Conservation (phyloP, 2,329 filamentous ascomycete genomes). For the Onygenales sp. region DNA sequence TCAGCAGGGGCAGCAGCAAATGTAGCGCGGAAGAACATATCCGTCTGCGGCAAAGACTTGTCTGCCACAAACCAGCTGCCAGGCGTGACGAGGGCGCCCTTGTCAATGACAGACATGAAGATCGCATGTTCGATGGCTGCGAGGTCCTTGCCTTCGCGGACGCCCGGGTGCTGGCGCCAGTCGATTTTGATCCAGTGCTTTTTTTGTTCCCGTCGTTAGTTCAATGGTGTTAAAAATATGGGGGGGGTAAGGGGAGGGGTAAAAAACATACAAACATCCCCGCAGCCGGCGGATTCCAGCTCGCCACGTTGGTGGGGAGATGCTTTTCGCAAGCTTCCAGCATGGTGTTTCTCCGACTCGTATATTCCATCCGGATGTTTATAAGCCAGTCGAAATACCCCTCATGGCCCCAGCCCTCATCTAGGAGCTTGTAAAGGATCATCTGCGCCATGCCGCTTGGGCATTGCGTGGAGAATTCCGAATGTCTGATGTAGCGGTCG, state of each 20-base stretch:
- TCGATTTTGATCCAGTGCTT: conserved; percentile 41
- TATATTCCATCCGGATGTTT: conserved; percentile 71
- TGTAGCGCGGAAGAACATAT: conserved; percentile 81
- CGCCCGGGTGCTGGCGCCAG: conserved; percentile 36
- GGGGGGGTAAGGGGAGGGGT: neutral
- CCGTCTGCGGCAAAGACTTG: conserved; percentile 45
- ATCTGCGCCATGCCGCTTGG: conserved; percentile 79
- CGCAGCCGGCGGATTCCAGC: conserved; percentile 67
- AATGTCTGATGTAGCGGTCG: conserved; percentile 71
- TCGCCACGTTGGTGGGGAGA: conserved; percentile 61
- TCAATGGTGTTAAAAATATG: neutral
- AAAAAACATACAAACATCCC: conserved; percentile 79
- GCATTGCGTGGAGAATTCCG: conserved; percentile 75
- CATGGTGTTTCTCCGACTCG: conserved; percentile 64
- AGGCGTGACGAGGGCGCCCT: conserved; percentile 69
- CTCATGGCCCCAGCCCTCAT: conserved; percentile 87
- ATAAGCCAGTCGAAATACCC: conserved; percentile 88
- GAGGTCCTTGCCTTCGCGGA: conserved; percentile 27
- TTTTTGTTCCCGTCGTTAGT: neutral
- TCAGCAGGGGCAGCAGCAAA: conserved; percentile 70
- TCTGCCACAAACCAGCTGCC: conserved; percentile 90
- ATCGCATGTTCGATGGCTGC: conserved; percentile 69
- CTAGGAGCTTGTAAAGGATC: conserved; percentile 76
- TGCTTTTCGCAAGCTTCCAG: conserved; percentile 68
- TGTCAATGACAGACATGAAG: conserved; percentile 64